Conservation (phyloP, 2,329 filamentous ascomycete species). For the Aspergillus sp. region DNA sequence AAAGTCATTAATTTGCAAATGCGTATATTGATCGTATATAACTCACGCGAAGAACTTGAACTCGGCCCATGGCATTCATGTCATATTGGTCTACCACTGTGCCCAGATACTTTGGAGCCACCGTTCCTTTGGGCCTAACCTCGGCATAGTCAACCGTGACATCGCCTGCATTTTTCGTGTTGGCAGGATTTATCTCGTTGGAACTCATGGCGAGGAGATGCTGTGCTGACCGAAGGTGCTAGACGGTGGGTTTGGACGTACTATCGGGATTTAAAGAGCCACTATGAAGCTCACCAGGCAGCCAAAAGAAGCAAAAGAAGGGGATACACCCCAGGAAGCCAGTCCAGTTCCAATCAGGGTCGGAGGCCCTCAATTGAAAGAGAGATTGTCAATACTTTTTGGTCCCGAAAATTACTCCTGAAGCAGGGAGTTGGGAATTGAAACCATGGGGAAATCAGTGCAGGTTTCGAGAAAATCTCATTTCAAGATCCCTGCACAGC, state of each 20-base stretch:
- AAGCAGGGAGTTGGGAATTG: conserved; percentile 22
- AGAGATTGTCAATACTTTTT: not conserved
- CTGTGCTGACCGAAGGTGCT: not conserved
- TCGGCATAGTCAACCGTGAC: conserved; percentile 6
- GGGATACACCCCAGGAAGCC: not conserved
- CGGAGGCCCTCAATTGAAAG: not conserved
- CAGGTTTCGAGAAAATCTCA: not conserved
- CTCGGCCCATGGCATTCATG: conserved; percentile 40
- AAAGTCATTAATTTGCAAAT: conserved; percentile 2
- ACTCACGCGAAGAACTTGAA: conserved; percentile 40
- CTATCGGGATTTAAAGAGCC: not conserved
- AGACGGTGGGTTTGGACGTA: not conserved
- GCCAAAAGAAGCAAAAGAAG: not conserved
- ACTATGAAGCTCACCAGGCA: not conserved
- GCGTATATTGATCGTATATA: not conserved
- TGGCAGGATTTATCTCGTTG: not conserved
- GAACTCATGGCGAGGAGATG: not conserved
- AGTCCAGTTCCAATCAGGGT: not conserved
- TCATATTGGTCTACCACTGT: conserved; percentile 37
- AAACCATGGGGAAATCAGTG: conserved; percentile 23
- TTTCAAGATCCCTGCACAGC: not conserved
- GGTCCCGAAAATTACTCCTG: not conserved
- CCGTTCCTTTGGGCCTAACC: conserved; percentile 26
- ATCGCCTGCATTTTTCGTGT: not conserved
- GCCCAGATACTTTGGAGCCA: conserved; percentile 39